Base-by-base conservation (phyloP, 768 basidiomycete genomes). In the Boletus vermiculosoides region DNA sequence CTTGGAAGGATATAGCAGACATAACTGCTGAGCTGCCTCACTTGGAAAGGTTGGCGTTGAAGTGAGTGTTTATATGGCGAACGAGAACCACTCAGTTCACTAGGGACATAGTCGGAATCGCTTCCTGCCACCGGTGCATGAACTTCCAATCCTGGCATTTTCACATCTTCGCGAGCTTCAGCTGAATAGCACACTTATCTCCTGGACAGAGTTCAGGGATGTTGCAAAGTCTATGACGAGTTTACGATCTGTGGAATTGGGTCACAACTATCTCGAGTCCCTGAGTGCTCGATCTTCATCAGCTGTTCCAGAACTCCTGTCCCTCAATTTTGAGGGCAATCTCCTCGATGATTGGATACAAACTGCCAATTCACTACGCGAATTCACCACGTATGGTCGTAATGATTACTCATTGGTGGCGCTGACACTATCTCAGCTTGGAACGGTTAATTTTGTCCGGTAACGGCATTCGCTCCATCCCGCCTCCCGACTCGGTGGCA, bases 281-380 rank as follows among this genome's bases (percentile, higher is more conserved):
- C 71, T 83, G 51, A 58, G 55, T 31, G 33, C 53, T 23, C 47
- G 28, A 39, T 48, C 64, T 46, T 54, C 62, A 20, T 52, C 57
- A 10, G 4, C 58, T 44, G 10, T 60, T 22, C 62, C 71, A 8
- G 56, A 73, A 50, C 63, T 92, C 45, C 70, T 77, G 47, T 74
- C 73, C 33, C 66, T 93, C 54, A 92, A 93, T 71, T 73, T 94
- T 40, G 90, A 92, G 64, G 77, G 78, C 54, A 94, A 94, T 74
- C 52, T 71, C 23, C 79, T 87, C 50, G 60, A 65, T 11, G 75
- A 84, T 63, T 92, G 90, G 88, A 56, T 58, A 39, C 69, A 78
- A 50, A 73, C 81, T 10, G 80, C 76, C 57, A 56, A 71, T 33
- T 76, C 83, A 30, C 61, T 88, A 42, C 60, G 61, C 15, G 64